Base-by-base conservation (phyloP, 2,329 filamentous ascomycete species). In the Hysterium pulicare region DNA sequence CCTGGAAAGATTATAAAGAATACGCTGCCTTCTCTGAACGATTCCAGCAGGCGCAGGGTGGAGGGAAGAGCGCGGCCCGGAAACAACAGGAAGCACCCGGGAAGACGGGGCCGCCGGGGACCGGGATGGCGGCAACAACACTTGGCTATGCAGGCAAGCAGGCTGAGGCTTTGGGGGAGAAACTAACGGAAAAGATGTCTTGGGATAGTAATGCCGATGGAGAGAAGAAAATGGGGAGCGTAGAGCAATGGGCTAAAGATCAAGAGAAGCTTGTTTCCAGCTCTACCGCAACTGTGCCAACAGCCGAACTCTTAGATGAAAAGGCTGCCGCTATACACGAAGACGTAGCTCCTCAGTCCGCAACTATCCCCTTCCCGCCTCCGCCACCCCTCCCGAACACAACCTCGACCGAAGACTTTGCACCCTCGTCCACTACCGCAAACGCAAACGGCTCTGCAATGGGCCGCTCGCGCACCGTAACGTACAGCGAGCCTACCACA, bases 1-100 rank as follows among this genome's bases (percentile, higher is more conserved):
- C 86, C 33, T 98, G 93, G 93, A 83, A 86, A 52, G 87, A 95
- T 50, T 98, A 98, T 68, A 85, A 87, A 49, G 86, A 94, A 52
- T 95, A 86, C 59, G 76, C 80, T 41, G 77, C 82, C 4, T 97
- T 96, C 62, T 77, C 78, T 15, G 82, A 86, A 52, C 80, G 83
- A 34, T 96, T 98, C 72, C 78, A 80, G 42, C 83, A 86, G 54
- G 67, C 78, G 55, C 66, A 87, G 73, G 64, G 73, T 55, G 54
- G 71, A 53, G 64, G 79, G 20, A 73, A 71, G 69, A 84, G 62
- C 54, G 73, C 63, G 65, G 76, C 62, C 49, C 72, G 60, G 66
- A 75, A 65, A 45, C 67, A 73, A 28, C 69, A 74, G 46, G 70
- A 75, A 30, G 68, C 71, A 5, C 67, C 69, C 2, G 66, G 69